phyloP scores from a whole-genome alignment of 257 asterid genomes.

The Nicotiana obtusifolia region DNA sequence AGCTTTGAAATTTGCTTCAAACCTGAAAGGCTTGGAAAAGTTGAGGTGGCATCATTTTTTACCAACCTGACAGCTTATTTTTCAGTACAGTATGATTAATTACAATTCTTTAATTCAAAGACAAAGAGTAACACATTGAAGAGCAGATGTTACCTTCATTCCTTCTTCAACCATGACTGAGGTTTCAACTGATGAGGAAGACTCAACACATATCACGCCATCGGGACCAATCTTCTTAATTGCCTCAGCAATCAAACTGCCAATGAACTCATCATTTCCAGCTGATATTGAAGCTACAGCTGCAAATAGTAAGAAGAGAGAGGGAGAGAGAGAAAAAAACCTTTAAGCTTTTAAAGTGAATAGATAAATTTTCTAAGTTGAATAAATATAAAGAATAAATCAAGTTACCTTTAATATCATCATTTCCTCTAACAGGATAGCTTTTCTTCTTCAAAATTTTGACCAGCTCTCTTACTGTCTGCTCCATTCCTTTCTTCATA shows the following conservation, averaged over 20 bases:
- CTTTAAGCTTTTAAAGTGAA: not conserved
- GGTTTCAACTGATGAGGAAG: conserved; percentile 80
- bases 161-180: conserved; percentile 82
- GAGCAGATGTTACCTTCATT: conserved; percentile 66
- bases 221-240: conserved; percentile 84
- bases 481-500: conserved; percentile 80
- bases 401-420: conserved; percentile 67
- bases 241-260: conserved; percentile 79
- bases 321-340: not conserved
- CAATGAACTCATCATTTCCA: conserved; percentile 85
- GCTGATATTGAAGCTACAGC: conserved; percentile 95
- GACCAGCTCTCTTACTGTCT: conserved; percentile 56
- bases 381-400: not conserved
- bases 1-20: not conserved
- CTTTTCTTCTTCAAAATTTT: conserved; percentile 52
- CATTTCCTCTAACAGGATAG: conserved; percentile 52
- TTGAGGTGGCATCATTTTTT: not conserved
- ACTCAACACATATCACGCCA: conserved; percentile 74
- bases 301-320: conserved; percentile 25
- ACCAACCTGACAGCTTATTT: not conserved
- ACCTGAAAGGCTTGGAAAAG: not conserved
- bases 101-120: not conserved
- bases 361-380: not conserved
- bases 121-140: not conserved
- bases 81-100: not conserved